Percentiles rank a stretch among this genome's conserved stretches.
Evolutionary conservation across 148 eudicot genomes (phyloP).

Genomic region (Rhododendron vialii): DNA sequence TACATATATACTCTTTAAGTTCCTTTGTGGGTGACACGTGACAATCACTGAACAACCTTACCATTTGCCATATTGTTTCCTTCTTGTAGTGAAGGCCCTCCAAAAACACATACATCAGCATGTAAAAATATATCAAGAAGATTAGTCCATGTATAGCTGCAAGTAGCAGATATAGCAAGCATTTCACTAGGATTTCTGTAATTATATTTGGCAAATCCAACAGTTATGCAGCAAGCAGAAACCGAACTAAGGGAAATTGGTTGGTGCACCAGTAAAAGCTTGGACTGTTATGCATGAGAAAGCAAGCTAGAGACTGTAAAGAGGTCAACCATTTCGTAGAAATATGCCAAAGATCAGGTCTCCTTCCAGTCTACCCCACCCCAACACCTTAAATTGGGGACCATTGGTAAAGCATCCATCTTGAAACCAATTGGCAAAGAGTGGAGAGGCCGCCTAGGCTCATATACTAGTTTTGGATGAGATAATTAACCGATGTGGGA

Average conservation of each 20-base stretch:
- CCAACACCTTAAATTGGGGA: neutral
- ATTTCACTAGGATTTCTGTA: neutral
- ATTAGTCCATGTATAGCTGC: conserved; percentile 4
- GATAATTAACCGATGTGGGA: no score
- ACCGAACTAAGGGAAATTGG: neutral
- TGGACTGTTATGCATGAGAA: neutral
- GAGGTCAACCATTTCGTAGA: neutral
- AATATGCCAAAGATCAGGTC: conserved; percentile 5
- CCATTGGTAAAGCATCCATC: neutral
- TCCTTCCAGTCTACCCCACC: neutral
- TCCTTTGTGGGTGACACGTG: neutral
- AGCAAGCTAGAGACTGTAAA: neutral
- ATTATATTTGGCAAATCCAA: neutral
- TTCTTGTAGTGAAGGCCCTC: neutral
- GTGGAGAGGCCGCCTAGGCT: neutral
- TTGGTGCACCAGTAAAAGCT: neutral
- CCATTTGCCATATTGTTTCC: neutral
- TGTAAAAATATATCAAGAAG: neutral
- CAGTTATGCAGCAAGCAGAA: neutral
- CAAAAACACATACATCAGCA: neutral
- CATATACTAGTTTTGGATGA: neutral
- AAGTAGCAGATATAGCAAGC: conserved; percentile 1
- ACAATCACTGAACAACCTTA: neutral
- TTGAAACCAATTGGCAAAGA: neutral
- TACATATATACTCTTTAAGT: neutral